A percentile compares a stretch with the other conserved stretches of the same genome.
Evolutionary conservation across 1,139 yeast species (phyloP).

Genomic region (Hansenula sp.): DNA sequence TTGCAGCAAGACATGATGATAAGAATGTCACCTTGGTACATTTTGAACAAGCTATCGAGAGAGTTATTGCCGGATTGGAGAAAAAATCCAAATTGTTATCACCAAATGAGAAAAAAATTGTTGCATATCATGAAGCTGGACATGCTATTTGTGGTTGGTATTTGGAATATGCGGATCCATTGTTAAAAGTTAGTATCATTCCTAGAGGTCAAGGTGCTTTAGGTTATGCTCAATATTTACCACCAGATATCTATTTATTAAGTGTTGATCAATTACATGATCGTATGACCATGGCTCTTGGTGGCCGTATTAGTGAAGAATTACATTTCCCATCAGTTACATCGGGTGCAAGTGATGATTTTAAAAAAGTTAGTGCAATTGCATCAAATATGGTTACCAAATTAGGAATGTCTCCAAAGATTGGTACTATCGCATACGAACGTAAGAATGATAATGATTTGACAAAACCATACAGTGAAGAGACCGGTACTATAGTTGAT

Average conservation of each 20-base stretch:
- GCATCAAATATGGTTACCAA: conserved; percentile 91
- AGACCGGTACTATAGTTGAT: conserved; percentile 77
- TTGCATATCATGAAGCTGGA: conserved; percentile 98
- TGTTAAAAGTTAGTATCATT: conserved; percentile 89
- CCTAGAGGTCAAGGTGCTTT: conserved; percentile 96
- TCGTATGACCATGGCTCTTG: conserved; percentile 94
- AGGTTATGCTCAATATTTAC: conserved; percentile 97
- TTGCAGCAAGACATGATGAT: conserved; percentile 85
- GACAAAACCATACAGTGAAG: conserved; percentile 89
- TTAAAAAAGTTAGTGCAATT: conserved; percentile 92
- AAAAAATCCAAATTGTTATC: conserved; percentile 81
- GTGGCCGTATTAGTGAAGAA: conserved; percentile 96
- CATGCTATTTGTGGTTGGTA: conserved; percentile 99
- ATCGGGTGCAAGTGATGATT: conserved; percentile 94
- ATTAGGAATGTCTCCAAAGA: conserved; percentile 83
- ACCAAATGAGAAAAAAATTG: conserved; percentile 80
- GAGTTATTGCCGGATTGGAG: conserved; percentile 95
- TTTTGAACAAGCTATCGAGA: conserved; percentile 93
- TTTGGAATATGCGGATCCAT: conserved; percentile 83
- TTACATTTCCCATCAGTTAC: conserved; percentile 86
- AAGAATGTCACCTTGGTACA: conserved; percentile 67
- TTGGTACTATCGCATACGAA: conserved; percentile 71
- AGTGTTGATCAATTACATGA: conserved; percentile 77
- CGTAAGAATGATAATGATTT: conserved; percentile 51
- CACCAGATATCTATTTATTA: conserved; percentile 85